Evolutionary conservation across 2,329 filamentous ascomycete species (phyloP).

Genomic region (Alternaria infectoria): DNA sequence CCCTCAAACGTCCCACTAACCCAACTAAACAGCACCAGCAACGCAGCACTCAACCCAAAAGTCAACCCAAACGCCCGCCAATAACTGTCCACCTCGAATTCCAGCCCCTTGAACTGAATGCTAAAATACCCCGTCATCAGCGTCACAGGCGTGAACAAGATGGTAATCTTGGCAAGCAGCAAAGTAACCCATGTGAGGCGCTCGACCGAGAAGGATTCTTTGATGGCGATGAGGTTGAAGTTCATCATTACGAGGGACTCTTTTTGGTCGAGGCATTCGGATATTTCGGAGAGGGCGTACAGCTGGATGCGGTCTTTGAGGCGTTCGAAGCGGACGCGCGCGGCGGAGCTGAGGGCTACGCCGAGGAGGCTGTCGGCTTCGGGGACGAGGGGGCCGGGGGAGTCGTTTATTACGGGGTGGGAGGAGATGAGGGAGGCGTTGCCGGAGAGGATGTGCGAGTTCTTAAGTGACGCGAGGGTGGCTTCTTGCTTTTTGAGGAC

Average conservation of each 20-base stretch:
- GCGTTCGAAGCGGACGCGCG: conserved; percentile 64
- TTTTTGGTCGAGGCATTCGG: conserved; percentile 72
- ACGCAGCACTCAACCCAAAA: conserved; percentile 63
- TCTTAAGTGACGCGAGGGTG: conserved; percentile 53
- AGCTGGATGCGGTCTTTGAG: conserved; percentile 65
- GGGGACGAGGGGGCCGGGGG: conserved; percentile 31
- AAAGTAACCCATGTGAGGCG: conserved; percentile 74
- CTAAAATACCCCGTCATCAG: conserved; percentile 79
- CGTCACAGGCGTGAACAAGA: conserved; percentile 76
- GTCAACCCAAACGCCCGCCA: conserved; percentile 73
- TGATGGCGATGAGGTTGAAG: conserved; percentile 78
- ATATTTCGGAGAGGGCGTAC: conserved; percentile 67
- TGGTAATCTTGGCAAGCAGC: conserved; percentile 74
- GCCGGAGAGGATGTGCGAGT: conserved; percentile 49
- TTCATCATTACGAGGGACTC: conserved; percentile 74
- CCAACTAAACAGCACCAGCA: conserved; percentile 64
- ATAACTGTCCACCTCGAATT: conserved; percentile 68
- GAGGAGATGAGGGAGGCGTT: conserved; percentile 39
- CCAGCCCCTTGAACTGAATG: conserved; percentile 65
- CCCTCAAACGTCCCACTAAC: conserved; percentile 65
- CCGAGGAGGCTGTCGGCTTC: conserved; percentile 52
- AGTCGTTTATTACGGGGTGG: conserved; percentile 15
- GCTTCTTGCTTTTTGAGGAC: conserved; percentile 57
- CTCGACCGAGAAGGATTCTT: conserved; percentile 75
- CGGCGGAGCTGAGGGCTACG: conserved; percentile 55